These are phyloP conservation scores for Cyclospora cayetanensis DNA, from an alignment of 169 alveolate species.

Conservation along the genomic window DNA sequence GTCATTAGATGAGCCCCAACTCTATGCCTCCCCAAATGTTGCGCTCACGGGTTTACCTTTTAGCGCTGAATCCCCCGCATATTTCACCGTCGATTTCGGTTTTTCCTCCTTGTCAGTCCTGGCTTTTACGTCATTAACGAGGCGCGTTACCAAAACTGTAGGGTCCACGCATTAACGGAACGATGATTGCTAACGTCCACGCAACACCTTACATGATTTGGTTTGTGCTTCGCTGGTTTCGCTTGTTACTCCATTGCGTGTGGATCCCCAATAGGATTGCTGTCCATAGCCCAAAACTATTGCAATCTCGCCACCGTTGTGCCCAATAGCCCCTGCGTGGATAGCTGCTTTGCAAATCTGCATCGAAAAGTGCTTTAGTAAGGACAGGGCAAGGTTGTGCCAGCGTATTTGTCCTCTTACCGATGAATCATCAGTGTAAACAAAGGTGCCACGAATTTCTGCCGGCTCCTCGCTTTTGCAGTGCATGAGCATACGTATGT, in stretches of 20 bases:
- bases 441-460: conserved; percentile 84
- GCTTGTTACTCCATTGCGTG: conserved; percentile 27
- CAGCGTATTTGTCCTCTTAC: conserved; percentile 22
- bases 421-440: conserved; percentile 89
- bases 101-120: conserved; percentile 18
- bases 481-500: background rate
- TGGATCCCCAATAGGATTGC: conserved; percentile 5
- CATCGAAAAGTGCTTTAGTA: conserved; percentile 25
- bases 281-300: conserved; percentile 71
- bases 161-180: background rate
- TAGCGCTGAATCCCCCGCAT: conserved; percentile 47
- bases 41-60: background rate
- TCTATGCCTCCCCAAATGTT: too few species aligned
- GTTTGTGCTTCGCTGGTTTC: conserved; percentile 42
- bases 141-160: conserved; percentile 45
- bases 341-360: conserved; percentile 92
- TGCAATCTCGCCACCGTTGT: conserved; percentile 79
- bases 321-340: conserved; percentile 87
- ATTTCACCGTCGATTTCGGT: background rate
- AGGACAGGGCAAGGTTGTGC: background rate
- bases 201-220: conserved; percentile 53
- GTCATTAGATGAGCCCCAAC: too few species aligned
- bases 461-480: conserved; percentile 59
- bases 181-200: background rate
- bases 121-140: conserved; percentile 31